Evolutionary conservation across 2,329 filamentous ascomycete species (phyloP).

Genomic region (Pestalotiopsis fici): DNA sequence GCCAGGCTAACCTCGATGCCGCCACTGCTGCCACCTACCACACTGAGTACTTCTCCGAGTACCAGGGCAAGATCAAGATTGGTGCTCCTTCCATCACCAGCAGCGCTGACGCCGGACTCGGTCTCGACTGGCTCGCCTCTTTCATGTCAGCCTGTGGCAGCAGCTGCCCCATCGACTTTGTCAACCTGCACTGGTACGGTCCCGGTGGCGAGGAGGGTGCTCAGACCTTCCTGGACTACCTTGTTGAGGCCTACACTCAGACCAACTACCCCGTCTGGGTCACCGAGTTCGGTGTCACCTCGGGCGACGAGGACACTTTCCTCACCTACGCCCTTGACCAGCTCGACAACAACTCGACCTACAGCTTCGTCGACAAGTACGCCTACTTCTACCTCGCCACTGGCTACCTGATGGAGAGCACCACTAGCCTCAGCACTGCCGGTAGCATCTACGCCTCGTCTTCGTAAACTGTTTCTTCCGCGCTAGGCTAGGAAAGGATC

Average conservation of each 20-base stretch:
- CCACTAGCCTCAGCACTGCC: constrained; percentile 41
- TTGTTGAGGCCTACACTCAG: constrained; percentile 44
- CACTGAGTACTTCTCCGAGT: constrained; percentile 56
- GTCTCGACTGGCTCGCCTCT: constrained; percentile 55
- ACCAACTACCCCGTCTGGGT: constrained; percentile 61
- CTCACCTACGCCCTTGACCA: constrained; percentile 47
- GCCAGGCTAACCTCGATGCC: constrained; percentile 62
- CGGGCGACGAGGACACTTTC: constrained; percentile 47
- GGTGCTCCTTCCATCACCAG: constrained; percentile 64
- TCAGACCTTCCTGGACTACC: constrained; percentile 55
- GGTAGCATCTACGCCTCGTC: constrained; percentile 50
- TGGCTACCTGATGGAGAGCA: constrained; percentile 41
- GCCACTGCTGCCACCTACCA: constrained; percentile 52
- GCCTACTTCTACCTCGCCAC: constrained; percentile 56
- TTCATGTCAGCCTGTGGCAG: constrained; percentile 54
- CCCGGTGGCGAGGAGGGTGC: constrained; percentile 38
- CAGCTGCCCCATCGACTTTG: constrained; percentile 59
- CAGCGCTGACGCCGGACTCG: constrained; percentile 49
- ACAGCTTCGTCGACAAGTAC: constrained; percentile 54
- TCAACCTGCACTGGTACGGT: constrained; percentile 67
- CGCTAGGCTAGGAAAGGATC: neutral
- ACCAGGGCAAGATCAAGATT: constrained; percentile 53
- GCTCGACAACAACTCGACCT: constrained; percentile 46
- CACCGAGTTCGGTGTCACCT: constrained; percentile 63
- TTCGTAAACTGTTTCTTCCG: constrained; percentile 13